These are phyloP conservation scores for Aegilops bicornis DNA, from an alignment of 176 grass and related monocot genomes.

Conservation along the genomic window DNA sequence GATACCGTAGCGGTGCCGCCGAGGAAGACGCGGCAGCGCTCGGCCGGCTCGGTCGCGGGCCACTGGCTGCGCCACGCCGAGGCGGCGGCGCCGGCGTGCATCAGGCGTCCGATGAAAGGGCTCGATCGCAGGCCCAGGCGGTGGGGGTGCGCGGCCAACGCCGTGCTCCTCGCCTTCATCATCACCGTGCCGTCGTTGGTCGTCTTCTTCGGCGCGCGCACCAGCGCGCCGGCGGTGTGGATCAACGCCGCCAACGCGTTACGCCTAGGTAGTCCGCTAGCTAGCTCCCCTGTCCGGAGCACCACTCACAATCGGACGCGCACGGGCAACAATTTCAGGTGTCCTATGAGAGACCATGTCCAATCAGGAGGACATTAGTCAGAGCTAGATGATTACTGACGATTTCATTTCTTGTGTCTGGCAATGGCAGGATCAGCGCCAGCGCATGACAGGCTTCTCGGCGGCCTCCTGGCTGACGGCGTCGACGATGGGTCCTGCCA, in stretches of 20 bases:
- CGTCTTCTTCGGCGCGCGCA: background rate
- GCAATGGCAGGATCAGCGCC: slow-evolving; percentile 13
- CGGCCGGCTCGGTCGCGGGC: background rate
- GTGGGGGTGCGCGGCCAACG: background rate
- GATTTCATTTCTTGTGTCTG: background rate
- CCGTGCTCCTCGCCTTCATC: slow-evolving; percentile 16
- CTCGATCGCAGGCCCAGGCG: background rate
- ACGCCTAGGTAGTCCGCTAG: background rate
- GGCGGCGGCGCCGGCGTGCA: background rate
- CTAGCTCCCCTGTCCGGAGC: background rate
- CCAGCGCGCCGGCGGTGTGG: slow-evolving; percentile 14
- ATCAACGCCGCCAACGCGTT: slow-evolving; percentile 3
- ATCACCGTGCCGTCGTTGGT: slow-evolving; percentile 29
- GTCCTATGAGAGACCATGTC: background rate
- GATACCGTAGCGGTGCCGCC: background rate
- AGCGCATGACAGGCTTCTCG: slow-evolving; percentile 42
- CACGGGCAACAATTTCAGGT: background rate
- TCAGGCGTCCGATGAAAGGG: background rate
- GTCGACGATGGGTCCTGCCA: slow-evolving; percentile 38
- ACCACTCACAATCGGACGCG: background rate
- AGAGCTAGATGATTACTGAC: background rate
- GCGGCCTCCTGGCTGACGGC: slow-evolving; percentile 45
- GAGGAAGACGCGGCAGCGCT: background rate
- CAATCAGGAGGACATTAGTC: background rate
- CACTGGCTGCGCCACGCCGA: background rate